Conservation (phyloP, 306 rosid species). For the Inga laurina region DNA sequence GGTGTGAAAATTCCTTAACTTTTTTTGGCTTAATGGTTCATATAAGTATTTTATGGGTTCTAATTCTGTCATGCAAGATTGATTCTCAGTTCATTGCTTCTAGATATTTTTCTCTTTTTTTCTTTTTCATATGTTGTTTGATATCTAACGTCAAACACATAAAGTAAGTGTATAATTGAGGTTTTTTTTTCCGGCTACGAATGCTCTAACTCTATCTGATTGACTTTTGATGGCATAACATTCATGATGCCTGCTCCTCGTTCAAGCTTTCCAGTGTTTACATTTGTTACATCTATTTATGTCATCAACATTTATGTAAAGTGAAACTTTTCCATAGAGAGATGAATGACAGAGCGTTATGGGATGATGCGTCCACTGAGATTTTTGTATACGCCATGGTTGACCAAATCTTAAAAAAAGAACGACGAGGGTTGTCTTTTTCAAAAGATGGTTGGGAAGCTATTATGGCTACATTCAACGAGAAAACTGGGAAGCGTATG, state of each 20-base stretch:
- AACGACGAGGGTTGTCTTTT: too few species aligned
- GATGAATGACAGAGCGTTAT: too few species aligned
- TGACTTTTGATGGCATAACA: slow-evolving; percentile 17
- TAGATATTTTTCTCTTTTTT: background rate
- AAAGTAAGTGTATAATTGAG: slow-evolving; percentile 9
- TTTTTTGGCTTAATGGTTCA: background rate
- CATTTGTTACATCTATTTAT: background rate
- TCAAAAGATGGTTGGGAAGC: too few species aligned
- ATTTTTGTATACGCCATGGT: too few species aligned
- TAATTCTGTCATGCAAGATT: slow-evolving; percentile 27
- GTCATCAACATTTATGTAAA: too few species aligned
- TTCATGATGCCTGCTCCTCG: background rate
- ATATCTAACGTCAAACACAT: slow-evolving; percentile 14
- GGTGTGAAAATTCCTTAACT: slow-evolving; percentile 15
- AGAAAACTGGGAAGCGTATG: too few species aligned
- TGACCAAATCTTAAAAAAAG: too few species aligned
- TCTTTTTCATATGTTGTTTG: slow-evolving; percentile 13
- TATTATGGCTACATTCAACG: too few species aligned
- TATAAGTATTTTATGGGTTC: slow-evolving; percentile 28
- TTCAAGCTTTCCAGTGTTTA: slow-evolving; percentile 13
- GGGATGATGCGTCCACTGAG: too few species aligned
- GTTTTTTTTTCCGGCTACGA: background rate
- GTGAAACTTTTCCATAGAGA: too few species aligned
- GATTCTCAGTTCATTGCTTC: slow-evolving; percentile 1
- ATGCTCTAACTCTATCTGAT: slow-evolving; percentile 25